phyloP scores from a whole-genome alignment of 768 basidiomycete genomes.

The Chlorophyllum brunneum region DNA sequence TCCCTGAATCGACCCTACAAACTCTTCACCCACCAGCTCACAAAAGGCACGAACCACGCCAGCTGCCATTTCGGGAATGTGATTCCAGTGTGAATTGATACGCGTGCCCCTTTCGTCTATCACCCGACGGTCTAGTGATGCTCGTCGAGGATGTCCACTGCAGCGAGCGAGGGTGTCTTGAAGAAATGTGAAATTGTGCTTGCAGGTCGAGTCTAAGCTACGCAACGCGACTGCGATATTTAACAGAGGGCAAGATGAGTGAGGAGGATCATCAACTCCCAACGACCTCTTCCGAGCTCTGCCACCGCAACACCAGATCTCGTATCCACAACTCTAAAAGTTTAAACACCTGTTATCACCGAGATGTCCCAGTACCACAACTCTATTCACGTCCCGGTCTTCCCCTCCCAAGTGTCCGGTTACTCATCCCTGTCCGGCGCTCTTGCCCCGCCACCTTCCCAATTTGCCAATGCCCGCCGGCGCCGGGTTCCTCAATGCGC shows the following conservation, averaged over 20 bases:
- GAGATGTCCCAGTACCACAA: constrained; percentile 11
- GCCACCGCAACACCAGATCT: not conserved
- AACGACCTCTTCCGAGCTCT: not conserved
- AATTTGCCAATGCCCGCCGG: constrained; percentile 4
- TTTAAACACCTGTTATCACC: constrained; percentile 3
- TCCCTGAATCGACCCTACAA: no score
- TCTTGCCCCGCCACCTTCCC: constrained; percentile 2
- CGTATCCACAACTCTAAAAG: not conserved
- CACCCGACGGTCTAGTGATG: constrained; percentile 10
- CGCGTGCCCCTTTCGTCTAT: not conserved
- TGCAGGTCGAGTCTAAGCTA: no score
- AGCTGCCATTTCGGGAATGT: not conserved
- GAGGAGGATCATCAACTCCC: not conserved
- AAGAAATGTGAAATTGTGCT: constrained; percentile 10
- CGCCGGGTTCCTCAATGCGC: constrained; percentile 9
- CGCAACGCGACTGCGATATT: constrained; percentile 3
- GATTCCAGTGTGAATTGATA: constrained; percentile 5
- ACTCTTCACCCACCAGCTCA: constrained; percentile 3
- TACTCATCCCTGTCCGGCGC: constrained; percentile 11
- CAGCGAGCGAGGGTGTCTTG: constrained; percentile 2
- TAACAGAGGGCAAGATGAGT: not conserved
- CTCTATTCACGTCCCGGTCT: constrained; percentile 11
- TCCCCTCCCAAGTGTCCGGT: constrained; percentile 10
- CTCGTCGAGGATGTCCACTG: constrained; percentile 2
- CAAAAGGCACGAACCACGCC: not conserved